Conservation (phyloP, 2,329 filamentous ascomycete genomes). For the Atkinsonella texensis region DNA sequence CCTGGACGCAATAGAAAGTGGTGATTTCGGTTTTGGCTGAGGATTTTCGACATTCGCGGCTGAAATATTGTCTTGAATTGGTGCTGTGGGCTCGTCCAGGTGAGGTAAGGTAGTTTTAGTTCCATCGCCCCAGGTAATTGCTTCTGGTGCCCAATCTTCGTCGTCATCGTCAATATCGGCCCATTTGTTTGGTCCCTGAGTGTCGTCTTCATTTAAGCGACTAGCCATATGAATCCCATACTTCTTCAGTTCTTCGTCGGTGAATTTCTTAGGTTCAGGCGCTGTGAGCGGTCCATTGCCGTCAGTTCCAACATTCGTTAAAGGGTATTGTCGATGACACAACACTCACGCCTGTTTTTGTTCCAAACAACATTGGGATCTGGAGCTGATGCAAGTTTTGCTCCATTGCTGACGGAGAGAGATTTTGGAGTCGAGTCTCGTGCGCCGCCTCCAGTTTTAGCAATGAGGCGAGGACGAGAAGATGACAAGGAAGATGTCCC, state of each 20-base stretch:
- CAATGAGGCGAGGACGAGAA: slow-evolving; percentile 60
- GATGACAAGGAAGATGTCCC: slow-evolving; percentile 35
- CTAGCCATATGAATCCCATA: slow-evolving; percentile 79
- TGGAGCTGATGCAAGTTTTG: slow-evolving; percentile 48
- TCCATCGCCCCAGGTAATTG: slow-evolving; percentile 79
- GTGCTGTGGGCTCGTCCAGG: slow-evolving; percentile 35
- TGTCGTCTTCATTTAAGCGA: slow-evolving; percentile 63
- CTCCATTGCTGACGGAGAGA: slow-evolving; percentile 37
- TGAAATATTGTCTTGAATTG: slow-evolving; percentile 16
- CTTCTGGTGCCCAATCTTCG: slow-evolving; percentile 76
- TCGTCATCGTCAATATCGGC: slow-evolving; percentile 83
- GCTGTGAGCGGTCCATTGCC: slow-evolving; percentile 40
- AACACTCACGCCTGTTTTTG: slow-evolving; percentile 64
- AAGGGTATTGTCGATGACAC: not conserved
- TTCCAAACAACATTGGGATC: slow-evolving; percentile 75
- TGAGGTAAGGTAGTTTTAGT: slow-evolving; percentile 68
- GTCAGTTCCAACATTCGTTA: slow-evolving; percentile 12
- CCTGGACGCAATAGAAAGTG: slow-evolving; percentile 23
- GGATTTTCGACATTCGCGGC: slow-evolving; percentile 11
- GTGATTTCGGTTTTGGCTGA: slow-evolving; percentile 33
- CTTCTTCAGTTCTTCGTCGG: slow-evolving; percentile 77
- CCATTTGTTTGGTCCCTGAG: slow-evolving; percentile 70
- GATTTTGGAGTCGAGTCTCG: slow-evolving; percentile 38
- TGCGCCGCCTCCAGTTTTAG: slow-evolving; percentile 55
- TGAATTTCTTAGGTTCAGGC: slow-evolving; percentile 68